A percentile compares a stretch with the other conserved stretches of the same genome.
Evolutionary conservation across 441 rosid genomes (phyloP).

Genomic region (Hura crepitans): DNA sequence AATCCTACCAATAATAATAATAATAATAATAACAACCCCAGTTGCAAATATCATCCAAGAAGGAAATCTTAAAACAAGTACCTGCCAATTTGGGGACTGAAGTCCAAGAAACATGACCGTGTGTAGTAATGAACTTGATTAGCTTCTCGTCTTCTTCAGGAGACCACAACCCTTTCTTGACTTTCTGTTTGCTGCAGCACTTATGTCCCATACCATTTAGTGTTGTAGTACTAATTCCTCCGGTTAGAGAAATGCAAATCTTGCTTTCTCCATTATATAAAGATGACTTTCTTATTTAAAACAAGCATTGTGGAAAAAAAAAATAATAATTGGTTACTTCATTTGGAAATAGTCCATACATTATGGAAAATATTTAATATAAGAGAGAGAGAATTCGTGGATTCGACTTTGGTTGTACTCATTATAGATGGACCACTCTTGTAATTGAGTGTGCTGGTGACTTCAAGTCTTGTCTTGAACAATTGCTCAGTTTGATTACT

Average conservation of each 20-base stretch:
- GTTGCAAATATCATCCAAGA: no score
- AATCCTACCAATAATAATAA: conserved; percentile 35
- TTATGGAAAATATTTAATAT: conserved; percentile 8
- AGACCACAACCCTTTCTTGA: conserved; percentile 70
- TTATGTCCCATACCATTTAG: conserved; percentile 53
- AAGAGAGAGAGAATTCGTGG: conserved; percentile 5
- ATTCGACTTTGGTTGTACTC: conserved; percentile 34
- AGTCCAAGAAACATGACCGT: conserved; percentile 75
- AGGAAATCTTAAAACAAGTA: no score
- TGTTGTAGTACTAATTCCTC: background rate
- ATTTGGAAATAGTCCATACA: background rate
- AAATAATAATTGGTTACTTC: background rate
- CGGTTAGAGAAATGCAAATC: background rate
- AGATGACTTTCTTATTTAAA: background rate
- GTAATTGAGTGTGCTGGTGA: conserved; percentile 31
- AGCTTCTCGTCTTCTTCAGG: conserved; percentile 81
- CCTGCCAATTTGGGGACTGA: conserved; percentile 69
- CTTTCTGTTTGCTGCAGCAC: conserved; percentile 68
- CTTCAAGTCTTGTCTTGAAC: conserved; percentile 30
- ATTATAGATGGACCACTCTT: conserved; percentile 29
- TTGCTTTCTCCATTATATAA: background rate
- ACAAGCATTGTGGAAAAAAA: no score
- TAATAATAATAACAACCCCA: no score
- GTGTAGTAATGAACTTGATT: conserved; percentile 45
- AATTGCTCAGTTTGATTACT: conserved; percentile 22